phyloP scores from a whole-genome alignment of 2,329 filamentous ascomycete genomes.

The Clonostachys chloroleuca region DNA sequence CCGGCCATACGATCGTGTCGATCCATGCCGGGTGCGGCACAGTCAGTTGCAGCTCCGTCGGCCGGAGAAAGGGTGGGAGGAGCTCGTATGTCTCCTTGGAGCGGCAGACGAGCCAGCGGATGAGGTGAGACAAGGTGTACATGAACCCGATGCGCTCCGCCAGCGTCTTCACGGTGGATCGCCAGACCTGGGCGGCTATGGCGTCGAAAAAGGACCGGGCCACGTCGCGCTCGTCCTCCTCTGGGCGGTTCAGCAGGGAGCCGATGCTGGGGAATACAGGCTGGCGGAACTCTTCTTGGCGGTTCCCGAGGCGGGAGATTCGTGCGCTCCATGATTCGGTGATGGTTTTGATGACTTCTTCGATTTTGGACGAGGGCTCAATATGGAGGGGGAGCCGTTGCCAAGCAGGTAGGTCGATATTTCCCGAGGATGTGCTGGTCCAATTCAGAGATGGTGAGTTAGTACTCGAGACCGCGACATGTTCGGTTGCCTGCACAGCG shows the following conservation, averaged over 20 bases:
- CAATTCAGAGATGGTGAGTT: too few relatives aligned
- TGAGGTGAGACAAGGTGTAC: constrained; percentile 7
- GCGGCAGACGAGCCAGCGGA: constrained; percentile 13
- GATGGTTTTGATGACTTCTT: too few relatives aligned
- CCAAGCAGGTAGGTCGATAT: too few relatives aligned
- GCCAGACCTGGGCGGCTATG: constrained; percentile 7
- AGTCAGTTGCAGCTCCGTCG: constrained; percentile 13
- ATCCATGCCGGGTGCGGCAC: constrained; percentile 16
- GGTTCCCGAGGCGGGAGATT: too few relatives aligned
- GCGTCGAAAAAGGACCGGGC: constrained; percentile 4
- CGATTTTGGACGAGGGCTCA: too few relatives aligned
- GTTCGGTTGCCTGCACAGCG: too few relatives aligned
- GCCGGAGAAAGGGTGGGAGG: constrained; percentile 12
- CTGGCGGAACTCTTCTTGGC: too few relatives aligned
- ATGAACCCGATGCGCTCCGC: constrained; percentile 11
- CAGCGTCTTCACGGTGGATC: constrained; percentile 4
- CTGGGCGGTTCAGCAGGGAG: constrained; percentile 11
- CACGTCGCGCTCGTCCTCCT: not conserved
- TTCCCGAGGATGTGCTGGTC: too few relatives aligned
- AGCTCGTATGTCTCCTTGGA: constrained; percentile 13
- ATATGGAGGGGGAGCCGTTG: too few relatives aligned
- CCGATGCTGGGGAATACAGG: constrained; percentile 14
- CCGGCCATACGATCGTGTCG: constrained; percentile 12
- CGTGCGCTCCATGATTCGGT: too few relatives aligned
- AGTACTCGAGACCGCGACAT: too few relatives aligned